Conservation (phyloP, 305 asterid genomes). For the Solanum hybrid region DNA sequence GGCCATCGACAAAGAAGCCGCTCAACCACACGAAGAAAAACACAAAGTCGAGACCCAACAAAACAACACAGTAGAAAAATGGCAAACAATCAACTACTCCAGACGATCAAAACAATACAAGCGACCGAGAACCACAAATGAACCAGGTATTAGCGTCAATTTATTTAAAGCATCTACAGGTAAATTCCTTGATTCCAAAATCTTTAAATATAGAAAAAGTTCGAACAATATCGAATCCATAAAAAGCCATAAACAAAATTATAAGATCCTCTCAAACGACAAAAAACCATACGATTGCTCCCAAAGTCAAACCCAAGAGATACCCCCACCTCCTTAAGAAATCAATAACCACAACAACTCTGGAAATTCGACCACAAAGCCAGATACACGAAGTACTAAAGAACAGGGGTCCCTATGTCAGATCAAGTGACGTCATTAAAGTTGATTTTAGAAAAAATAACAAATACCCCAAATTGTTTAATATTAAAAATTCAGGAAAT, state of each 20-base stretch:
- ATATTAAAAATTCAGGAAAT: not conserved
- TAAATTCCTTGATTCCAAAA: not conserved
- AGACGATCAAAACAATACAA: not conserved
- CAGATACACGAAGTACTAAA: not conserved
- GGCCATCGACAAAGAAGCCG: not conserved
- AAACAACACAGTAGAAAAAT: not conserved
- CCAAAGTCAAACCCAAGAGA: not conserved
- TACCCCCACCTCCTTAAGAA: no score
- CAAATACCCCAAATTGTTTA: not conserved
- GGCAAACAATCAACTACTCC: not conserved
- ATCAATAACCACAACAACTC: not conserved
- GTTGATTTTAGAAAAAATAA: no score
- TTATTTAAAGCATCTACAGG: not conserved
- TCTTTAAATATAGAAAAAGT: not conserved
- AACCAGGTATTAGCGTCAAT: not conserved
- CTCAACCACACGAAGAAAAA: not conserved
- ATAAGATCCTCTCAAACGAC: not conserved
- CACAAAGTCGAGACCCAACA: not conserved
- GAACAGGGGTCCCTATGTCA: no score
- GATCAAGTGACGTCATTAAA: no score
- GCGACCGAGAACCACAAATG: not conserved
- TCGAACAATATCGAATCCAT: no score
- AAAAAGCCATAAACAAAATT: not conserved
- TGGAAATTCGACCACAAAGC: not conserved
- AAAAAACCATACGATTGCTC: no score